phyloP scores from a whole-genome alignment of 169 alveolate genomes.

The Plasmodium coatneyi region DNA sequence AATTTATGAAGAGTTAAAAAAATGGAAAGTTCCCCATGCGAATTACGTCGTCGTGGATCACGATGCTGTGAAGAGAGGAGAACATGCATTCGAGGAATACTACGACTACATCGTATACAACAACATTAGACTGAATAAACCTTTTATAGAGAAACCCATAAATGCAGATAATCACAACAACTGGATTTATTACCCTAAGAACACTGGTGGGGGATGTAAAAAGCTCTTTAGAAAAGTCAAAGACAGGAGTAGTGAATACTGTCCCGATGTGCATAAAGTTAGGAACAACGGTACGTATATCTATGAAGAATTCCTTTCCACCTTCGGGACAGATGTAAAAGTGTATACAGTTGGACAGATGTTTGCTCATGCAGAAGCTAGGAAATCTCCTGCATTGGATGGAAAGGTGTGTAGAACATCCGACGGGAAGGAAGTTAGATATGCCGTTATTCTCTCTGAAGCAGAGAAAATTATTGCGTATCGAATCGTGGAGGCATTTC shows the following conservation, averaged over 20 bases:
- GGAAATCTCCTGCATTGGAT: slow-evolving; percentile 96
- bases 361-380: slow-evolving; percentile 98
- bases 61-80: slow-evolving; percentile 86
- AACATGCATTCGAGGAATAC: slow-evolving; percentile 89
- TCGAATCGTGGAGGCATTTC: slow-evolving; percentile 93
- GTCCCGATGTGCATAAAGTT: slow-evolving; percentile 88
- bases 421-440: slow-evolving; percentile 97
- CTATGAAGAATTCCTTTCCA: slow-evolving; percentile 95
- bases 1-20: slow-evolving; percentile 84
- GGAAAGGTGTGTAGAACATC: slow-evolving; percentile 91
- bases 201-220: slow-evolving; percentile 96
- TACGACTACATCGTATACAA: slow-evolving; percentile 93
- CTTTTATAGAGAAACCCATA: slow-evolving; percentile 97
- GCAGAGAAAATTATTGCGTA: slow-evolving; percentile 95
- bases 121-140: slow-evolving; percentile 93
- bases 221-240: slow-evolving; percentile 90
- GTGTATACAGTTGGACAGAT: slow-evolving; percentile 97
- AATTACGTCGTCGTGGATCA: slow-evolving; percentile 90
- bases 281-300: slow-evolving; percentile 93
- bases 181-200: slow-evolving; percentile 95
- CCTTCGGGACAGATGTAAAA: slow-evolving; percentile 98
- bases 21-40: slow-evolving; percentile 90
- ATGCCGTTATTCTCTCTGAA: slow-evolving; percentile 95
- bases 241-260: slow-evolving; percentile 89
- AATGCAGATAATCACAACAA: slow-evolving; percentile 98